These are phyloP conservation scores for Mycothermus thermophilus DNA, from an alignment of 495 filamentous ascomycete genomes.

Conservation along the genomic window DNA sequence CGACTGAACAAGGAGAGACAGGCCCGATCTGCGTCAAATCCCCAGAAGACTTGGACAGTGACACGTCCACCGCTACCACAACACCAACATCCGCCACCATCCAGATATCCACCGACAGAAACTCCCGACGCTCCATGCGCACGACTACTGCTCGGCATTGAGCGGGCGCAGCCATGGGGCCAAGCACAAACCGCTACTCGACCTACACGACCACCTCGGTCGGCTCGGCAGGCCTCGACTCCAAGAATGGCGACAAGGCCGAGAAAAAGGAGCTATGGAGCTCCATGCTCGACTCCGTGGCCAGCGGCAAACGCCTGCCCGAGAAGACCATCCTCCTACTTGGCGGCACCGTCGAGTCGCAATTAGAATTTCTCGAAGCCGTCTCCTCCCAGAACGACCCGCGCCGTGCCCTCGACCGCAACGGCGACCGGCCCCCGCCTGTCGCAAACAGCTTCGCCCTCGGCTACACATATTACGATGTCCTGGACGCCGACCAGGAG, in stretches of 20 bases:
- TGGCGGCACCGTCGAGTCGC: conserved; percentile 77
- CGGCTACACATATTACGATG: conserved; percentile 91
- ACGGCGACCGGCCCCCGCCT: conserved; percentile 54
- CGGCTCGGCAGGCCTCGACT: conserved; percentile 23
- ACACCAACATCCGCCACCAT: too few species aligned
- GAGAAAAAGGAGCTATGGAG: conserved; percentile 86
- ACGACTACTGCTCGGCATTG: too few species aligned
- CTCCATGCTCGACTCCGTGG: conserved; percentile 79
- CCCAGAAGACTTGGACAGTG: too few species aligned
- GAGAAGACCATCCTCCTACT: conserved; percentile 86
- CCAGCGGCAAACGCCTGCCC: conserved; percentile 77
- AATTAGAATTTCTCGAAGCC: conserved; percentile 79
- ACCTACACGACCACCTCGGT: conserved; percentile 36
- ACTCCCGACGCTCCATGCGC: too few species aligned
- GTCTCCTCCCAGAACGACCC: conserved; percentile 53
- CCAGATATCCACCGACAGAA: too few species aligned
- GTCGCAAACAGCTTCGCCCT: conserved; percentile 87
- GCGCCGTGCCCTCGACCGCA: conserved; percentile 41
- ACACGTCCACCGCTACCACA: too few species aligned
- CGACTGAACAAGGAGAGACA: too few species aligned
- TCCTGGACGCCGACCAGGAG: conserved; percentile 89
- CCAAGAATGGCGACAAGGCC: conserved; percentile 49
- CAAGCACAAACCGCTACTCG: conserved; percentile 44
- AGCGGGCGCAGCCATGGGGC: conserved; percentile 29
- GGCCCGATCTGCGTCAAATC: too few species aligned